Conservation (phyloP, 2,329 filamentous ascomycete species). For the Dothidotthia symphoricarpi region DNA sequence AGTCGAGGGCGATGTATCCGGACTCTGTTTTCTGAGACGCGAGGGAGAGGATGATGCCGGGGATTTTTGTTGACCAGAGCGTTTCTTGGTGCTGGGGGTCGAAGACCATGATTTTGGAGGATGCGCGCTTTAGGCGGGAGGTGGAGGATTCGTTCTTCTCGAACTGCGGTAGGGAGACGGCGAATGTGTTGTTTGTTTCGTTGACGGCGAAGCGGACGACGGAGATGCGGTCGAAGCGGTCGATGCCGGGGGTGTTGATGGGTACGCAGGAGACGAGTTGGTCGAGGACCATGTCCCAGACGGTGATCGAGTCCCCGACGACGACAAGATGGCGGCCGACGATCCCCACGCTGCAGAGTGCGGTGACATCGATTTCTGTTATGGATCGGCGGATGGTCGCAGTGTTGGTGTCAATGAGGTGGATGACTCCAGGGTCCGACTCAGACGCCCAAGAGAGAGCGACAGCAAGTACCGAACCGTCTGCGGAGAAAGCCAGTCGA, state of each 20-base stretch:
- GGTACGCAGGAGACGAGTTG: conserved; percentile 66
- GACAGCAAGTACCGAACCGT: conserved; percentile 39
- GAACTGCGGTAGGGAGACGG: conserved; percentile 37
- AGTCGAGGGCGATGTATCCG: conserved; percentile 74
- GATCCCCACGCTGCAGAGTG: conserved; percentile 67
- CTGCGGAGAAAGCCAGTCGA: conserved; percentile 67
- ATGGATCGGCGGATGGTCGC: conserved; percentile 67
- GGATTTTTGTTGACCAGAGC: conserved; percentile 56
- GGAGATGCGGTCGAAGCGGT: conserved; percentile 43
- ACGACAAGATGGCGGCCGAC: conserved; percentile 72
- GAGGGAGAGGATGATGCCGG: conserved; percentile 64
- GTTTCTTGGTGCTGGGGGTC: conserved; percentile 59
- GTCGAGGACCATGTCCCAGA: conserved; percentile 84
- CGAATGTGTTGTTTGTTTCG: conserved; percentile 49
- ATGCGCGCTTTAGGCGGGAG: conserved; percentile 37
- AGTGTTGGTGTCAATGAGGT: conserved; percentile 72
- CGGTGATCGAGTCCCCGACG: conserved; percentile 68
- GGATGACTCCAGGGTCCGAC: conserved; percentile 60
- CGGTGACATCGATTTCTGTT: conserved; percentile 64
- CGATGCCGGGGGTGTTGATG: conserved; percentile 44
- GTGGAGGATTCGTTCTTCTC: conserved; percentile 39
- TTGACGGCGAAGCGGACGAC: conserved; percentile 68
- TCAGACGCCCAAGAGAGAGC: conserved; percentile 35
- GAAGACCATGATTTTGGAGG: conserved; percentile 63
- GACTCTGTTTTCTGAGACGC: conserved; percentile 62